Base-by-base conservation (phyloP, 2,329 filamentous ascomycete species). In the Paecilomyces formosus region DNA sequence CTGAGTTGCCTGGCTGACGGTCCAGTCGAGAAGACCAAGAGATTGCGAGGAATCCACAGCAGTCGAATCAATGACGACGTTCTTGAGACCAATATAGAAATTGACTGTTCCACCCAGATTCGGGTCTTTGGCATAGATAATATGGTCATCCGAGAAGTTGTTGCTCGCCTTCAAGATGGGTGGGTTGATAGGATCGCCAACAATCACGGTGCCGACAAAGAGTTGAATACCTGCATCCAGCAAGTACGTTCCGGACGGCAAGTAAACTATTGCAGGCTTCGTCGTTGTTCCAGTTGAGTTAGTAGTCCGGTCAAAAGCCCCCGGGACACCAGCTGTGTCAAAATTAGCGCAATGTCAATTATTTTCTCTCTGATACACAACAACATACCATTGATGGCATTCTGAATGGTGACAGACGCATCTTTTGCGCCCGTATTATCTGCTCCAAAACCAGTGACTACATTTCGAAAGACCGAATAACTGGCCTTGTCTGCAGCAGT, bases 381-480 rank as follows among this genome's bases (percentile, higher is more conserved):
- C 57, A 53, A 45, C 26, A 13, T 63, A 67, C 70, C 66, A 57
- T 66, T 61, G 26, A 72, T 71, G 15, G 70, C 70, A 21, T 62
- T 65, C 51, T 71, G 65, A 11, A 72, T 67, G 15, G 68, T 67
- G 12, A 39, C 53, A 11, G 70, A 65, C 4, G 71, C 65, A 54
- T 73, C 68, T 9, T 55, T 62, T 3, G 58, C 55, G 11, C 71
- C 71, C 18, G 71, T 72, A 35, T 72, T 70, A 49, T 72, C 70
- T 3, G 72, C 72, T 3, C 63, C 63, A 57, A 66, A 72, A 50
- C 73, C 68, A 3, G 63, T 65, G 15, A 74, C 71, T 3, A 72
- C 70, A 54, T 74, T 73, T 5, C 71, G 70, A 35, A 73, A 72
- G n/a, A 74, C 71, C 4, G 60, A 64, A 58, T 73, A 74, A 30